These are phyloP conservation scores for Rosa persica DNA, from an alignment of 306 rosid genomes.

Conservation along the genomic window DNA sequence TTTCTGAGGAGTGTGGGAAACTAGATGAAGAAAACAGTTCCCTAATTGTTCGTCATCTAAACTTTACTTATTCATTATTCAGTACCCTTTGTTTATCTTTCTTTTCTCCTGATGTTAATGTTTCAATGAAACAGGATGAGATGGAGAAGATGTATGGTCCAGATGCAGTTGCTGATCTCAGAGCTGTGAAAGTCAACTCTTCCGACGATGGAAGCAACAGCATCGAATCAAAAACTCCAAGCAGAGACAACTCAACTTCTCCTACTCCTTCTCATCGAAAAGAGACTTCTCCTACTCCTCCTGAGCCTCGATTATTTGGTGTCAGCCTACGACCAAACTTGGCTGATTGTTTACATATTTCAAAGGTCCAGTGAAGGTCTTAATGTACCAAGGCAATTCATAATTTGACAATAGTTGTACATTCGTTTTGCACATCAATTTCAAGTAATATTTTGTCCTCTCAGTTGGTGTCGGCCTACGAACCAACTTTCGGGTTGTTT, in stretches of 20 bases:
- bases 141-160: slow-evolving; percentile 25
- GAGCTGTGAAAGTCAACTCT: slow-evolving; percentile 28
- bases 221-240: slow-evolving; percentile 13
- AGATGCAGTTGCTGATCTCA: slow-evolving; percentile 28
- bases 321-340: slow-evolving; percentile 3
- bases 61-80: slow-evolving; percentile 14
- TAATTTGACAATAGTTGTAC: background rate
- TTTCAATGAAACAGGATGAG: slow-evolving; percentile 40
- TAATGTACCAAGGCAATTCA: background rate
- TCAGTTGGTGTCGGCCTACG: too few relatives aligned
- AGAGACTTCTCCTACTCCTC: background rate
- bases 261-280: background rate
- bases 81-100: background rate
- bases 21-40: slow-evolving; percentile 28
- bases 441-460: background rate
- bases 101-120: slow-evolving; percentile 12
- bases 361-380: background rate
- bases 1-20: slow-evolving; percentile 32
- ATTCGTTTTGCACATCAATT: background rate
- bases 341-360: background rate
- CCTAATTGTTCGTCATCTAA: slow-evolving; percentile 39
- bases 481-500: background rate
- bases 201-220: slow-evolving; percentile 3
- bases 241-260: slow-evolving; percentile 6
- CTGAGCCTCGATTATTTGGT: slow-evolving; percentile 7